A percentile compares a stretch with the other conserved stretches of the same genome.
phyloP scores from a whole-genome alignment of 192 early-diverging fungal genomes.

The Funneliformis mosseae region DNA sequence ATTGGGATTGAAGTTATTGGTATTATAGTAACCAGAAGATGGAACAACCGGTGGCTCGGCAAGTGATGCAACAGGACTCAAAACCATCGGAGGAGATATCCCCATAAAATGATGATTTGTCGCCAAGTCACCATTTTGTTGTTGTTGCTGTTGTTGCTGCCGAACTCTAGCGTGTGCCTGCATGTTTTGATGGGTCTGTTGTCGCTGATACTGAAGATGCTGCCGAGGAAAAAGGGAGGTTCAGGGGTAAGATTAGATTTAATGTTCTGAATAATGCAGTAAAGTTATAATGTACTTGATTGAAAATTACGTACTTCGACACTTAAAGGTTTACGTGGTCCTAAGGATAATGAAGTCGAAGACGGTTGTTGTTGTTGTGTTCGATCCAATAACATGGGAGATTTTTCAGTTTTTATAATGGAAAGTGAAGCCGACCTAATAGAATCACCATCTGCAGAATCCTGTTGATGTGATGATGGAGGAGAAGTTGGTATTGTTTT shows the following conservation, averaged over 20 bases:
- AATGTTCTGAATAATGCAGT: background rate
- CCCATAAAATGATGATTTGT: background rate
- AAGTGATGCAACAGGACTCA: background rate
- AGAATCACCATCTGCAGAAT: background rate
- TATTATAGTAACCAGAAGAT: slow-evolving; percentile 6
- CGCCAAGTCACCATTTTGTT: background rate
- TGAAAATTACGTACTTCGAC: background rate
- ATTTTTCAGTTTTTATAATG: background rate
- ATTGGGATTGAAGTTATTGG: background rate
- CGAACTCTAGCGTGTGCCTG: background rate
- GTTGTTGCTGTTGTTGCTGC: background rate
- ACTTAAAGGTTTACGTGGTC: background rate
- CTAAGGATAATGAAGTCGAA: background rate
- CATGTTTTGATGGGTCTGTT: background rate
- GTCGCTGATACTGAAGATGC: background rate
- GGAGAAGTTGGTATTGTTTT: background rate
- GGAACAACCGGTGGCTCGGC: slow-evolving; percentile 1
- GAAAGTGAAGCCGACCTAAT: background rate
- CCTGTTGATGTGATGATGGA: background rate
- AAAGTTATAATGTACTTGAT: too few relatives aligned
- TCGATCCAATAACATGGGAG: background rate
- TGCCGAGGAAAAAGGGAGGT: background rate
- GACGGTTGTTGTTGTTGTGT: background rate
- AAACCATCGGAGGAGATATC: background rate
- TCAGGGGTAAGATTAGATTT: background rate